Conservation (phyloP, 768 basidiomycete species). For the Lactarius psammicola region DNA sequence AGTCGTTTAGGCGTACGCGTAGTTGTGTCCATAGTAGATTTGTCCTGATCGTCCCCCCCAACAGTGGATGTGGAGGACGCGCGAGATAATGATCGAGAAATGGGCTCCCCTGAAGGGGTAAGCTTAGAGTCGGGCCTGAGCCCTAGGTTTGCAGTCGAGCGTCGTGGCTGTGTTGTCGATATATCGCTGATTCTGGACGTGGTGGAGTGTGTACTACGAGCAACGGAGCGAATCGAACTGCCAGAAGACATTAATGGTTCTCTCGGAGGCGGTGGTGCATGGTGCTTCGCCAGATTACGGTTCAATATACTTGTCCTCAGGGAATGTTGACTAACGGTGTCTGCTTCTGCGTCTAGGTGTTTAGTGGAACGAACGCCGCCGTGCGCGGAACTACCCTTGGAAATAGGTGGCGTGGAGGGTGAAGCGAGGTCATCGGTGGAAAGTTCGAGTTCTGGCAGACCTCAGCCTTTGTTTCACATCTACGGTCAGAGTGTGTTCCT, state of each 20-base stretch:
- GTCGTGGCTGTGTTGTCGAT: slow-evolving; percentile 31
- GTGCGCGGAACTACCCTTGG: slow-evolving; percentile 28
- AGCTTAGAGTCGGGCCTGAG: slow-evolving; percentile 67
- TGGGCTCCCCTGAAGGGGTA: slow-evolving; percentile 46
- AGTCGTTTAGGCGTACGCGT: slow-evolving; percentile 13
- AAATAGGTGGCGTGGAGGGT: slow-evolving; percentile 36
- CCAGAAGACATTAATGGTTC: slow-evolving; percentile 34
- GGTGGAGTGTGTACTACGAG: slow-evolving; percentile 42
- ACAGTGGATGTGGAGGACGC: slow-evolving; percentile 24
- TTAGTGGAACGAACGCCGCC: slow-evolving; percentile 29
- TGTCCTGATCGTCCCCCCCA: slow-evolving; percentile 17
- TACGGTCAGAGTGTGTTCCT: slow-evolving; percentile 34
- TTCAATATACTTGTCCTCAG: slow-evolving; percentile 46
- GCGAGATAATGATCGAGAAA: slow-evolving; percentile 26
- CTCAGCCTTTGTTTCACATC: background rate
- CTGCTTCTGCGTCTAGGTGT: slow-evolving; percentile 38
- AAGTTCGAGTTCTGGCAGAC: slow-evolving; percentile 69
- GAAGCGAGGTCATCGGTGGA: slow-evolving; percentile 66
- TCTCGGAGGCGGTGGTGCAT: slow-evolving; percentile 35
- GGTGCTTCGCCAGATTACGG: slow-evolving; percentile 32
- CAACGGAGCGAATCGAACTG: slow-evolving; percentile 47
- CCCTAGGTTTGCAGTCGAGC: slow-evolving; percentile 29
- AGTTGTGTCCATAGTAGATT: slow-evolving; percentile 1
- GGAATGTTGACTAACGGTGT: slow-evolving; percentile 47
- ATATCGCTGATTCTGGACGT: slow-evolving; percentile 35